Percentiles rank a stretch among this genome's conserved stretches.
phyloP scores from a whole-genome alignment of 257 asterid genomes.

The Craterostigma plantagineum region DNA sequence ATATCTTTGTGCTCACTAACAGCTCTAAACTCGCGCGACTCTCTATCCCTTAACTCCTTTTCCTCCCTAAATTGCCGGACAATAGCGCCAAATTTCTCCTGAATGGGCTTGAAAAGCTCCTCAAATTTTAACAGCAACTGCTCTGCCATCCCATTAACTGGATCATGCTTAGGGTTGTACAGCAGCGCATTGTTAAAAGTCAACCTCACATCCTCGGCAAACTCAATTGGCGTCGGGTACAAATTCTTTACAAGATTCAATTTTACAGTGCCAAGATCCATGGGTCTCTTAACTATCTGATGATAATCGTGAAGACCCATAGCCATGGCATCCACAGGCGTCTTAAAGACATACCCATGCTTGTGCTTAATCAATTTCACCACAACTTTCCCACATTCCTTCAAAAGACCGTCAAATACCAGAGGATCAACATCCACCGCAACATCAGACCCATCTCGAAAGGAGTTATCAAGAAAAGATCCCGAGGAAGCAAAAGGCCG shows the following conservation, averaged over 20 bases:
- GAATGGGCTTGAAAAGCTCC: constrained; percentile 37
- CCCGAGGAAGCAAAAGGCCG: constrained; percentile 18
- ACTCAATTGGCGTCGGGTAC: constrained; percentile 28
- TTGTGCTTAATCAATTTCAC: constrained; percentile 37
- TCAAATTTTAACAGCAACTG: constrained; percentile 29
- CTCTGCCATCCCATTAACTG: constrained; percentile 34
- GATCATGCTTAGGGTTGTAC: constrained; percentile 53
- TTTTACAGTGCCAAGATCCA: constrained; percentile 66
- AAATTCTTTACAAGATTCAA: constrained; percentile 22
- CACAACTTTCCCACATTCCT: constrained; percentile 31
- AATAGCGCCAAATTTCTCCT: constrained; percentile 15
- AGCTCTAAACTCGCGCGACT: constrained; percentile 7
- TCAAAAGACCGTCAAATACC: constrained; percentile 23
- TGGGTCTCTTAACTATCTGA: constrained; percentile 40
- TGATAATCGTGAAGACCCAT: constrained; percentile 52
- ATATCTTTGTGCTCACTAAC: constrained; percentile 15
- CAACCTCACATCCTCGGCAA: constrained; percentile 46
- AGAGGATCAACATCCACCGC: constrained; percentile 6
- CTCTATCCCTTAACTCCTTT: constrained; percentile 7
- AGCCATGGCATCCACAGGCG: constrained; percentile 36
- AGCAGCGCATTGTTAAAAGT: constrained; percentile 46
- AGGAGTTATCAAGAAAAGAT: constrained; percentile 14
- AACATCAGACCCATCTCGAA: constrained; percentile 14
- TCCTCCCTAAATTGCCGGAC: constrained; percentile 14
- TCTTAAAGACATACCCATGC: constrained; percentile 30